These are phyloP conservation scores for Mrakiaceae sp. DNA, from an alignment of 1,284 basidiomycete genomes.

Conservation along the genomic window DNA sequence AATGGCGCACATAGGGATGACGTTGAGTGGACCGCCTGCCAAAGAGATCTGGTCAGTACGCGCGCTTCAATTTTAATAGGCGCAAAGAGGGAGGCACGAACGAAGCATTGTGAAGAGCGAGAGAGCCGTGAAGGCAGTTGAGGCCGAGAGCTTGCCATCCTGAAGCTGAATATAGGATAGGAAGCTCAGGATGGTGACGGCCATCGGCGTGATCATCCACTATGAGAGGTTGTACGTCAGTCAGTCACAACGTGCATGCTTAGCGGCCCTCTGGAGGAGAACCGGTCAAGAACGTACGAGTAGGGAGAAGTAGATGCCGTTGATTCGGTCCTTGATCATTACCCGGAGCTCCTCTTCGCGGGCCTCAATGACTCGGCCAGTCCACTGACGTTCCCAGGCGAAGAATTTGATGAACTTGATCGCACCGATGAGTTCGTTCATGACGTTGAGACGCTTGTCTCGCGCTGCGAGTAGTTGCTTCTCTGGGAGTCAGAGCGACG, in stretches of 20 bases:
- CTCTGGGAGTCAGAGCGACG: constrained; percentile 23
- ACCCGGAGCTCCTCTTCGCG: constrained; percentile 18
- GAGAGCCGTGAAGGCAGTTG: constrained; percentile 36
- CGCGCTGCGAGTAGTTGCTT: constrained; percentile 59
- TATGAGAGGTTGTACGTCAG: constrained; percentile 27
- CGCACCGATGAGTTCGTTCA: constrained; percentile 51
- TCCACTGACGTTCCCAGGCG: constrained; percentile 36
- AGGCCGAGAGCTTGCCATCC: constrained; percentile 34
- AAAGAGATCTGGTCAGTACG: too few species aligned
- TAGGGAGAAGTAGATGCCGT: constrained; percentile 9
- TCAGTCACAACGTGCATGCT: too few species aligned
- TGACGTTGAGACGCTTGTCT: constrained; percentile 71
- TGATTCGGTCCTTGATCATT: constrained; percentile 15
- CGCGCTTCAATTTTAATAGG: too few species aligned
- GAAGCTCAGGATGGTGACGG: constrained; percentile 20
- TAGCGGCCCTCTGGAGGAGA: too few species aligned
- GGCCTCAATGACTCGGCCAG: constrained; percentile 28
- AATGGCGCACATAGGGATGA: constrained; percentile 41
- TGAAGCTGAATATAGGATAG: constrained; percentile 34
- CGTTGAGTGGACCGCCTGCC: constrained; percentile 39
- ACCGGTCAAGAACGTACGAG: too few species aligned
- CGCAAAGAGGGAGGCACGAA: constrained; percentile 19
- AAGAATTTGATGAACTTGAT: constrained; percentile 42
- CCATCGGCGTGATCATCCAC: constrained; percentile 30
- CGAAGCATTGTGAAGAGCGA: constrained; percentile 34